These are phyloP conservation scores for Aspergillus sergii DNA, from an alignment of 2,329 filamentous ascomycete genomes.

Conservation along the genomic window DNA sequence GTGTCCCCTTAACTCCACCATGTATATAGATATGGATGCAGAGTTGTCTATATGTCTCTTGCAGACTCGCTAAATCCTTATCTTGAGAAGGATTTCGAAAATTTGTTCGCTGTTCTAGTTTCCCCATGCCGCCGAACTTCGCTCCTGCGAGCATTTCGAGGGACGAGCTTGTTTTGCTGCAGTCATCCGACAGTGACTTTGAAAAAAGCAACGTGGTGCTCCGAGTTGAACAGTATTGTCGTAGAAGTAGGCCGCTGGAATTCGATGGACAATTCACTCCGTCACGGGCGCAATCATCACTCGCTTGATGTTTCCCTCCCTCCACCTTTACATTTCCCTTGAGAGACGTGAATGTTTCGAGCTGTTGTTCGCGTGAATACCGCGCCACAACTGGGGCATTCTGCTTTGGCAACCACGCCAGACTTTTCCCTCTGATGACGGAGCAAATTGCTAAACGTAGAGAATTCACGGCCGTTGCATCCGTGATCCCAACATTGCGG, in stretches of 20 bases:
- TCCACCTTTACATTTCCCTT: conserved; percentile 85
- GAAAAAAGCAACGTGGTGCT: background rate
- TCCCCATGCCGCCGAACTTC: background rate
- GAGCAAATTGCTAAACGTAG: conserved; percentile 91
- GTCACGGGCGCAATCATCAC: conserved; percentile 12
- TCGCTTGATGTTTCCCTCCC: conserved; percentile 32
- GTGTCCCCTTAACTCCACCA: background rate
- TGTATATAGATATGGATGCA: background rate
- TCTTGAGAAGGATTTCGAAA: background rate
- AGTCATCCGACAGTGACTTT: background rate
- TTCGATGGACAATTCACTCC: background rate
- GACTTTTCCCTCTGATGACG: conserved; percentile 94
- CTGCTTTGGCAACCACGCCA: conserved; percentile 83
- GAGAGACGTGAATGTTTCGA: conserved; percentile 79
- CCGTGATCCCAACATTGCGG: conserved; percentile 97
- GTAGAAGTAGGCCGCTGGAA: background rate
- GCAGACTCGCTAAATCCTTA: background rate
- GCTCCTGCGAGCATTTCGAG: background rate
- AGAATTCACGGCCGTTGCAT: conserved; percentile 93
- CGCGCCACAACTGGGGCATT: conserved; percentile 86
- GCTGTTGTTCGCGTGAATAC: conserved; percentile 90
- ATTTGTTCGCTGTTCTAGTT: background rate
- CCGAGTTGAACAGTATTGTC: background rate
- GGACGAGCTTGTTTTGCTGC: background rate
- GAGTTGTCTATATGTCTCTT: background rate